A percentile compares a stretch with the other conserved stretches of the same genome.
Evolutionary conservation across 805 yeast species (phyloP).

Genomic region (Hyphopichia homilentoma): DNA sequence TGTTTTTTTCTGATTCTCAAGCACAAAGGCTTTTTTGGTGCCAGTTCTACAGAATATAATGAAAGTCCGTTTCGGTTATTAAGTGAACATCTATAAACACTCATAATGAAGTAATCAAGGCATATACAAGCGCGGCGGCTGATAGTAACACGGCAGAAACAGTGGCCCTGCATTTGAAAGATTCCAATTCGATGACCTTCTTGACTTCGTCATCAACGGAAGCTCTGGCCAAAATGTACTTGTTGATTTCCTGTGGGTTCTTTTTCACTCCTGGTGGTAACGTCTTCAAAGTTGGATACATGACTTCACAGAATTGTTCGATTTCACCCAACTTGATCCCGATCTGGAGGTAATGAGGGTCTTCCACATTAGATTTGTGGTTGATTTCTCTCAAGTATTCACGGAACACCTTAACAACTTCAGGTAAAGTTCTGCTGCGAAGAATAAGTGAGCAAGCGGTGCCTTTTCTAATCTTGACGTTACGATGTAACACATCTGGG

Average conservation of each 20-base stretch:
- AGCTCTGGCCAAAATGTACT: slow-evolving; percentile 34
- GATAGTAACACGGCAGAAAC: slow-evolving; percentile 3
- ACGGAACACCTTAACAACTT: slow-evolving; percentile 74
- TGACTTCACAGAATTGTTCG: slow-evolving; percentile 79
- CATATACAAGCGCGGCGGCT: background rate
- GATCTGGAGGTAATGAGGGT: slow-evolving; percentile 80
- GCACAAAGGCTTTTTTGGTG: too few relatives aligned
- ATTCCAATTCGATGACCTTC: slow-evolving; percentile 16
- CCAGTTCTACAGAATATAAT: too few relatives aligned
- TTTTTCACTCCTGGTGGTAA: slow-evolving; percentile 51
- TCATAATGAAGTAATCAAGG: background rate
- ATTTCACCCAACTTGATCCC: slow-evolving; percentile 85
- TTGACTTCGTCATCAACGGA: slow-evolving; percentile 34
- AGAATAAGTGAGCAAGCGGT: slow-evolving; percentile 75
- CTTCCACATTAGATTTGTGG: slow-evolving; percentile 71
- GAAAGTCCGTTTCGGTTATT: too few relatives aligned
- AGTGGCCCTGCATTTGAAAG: slow-evolving; percentile 7
- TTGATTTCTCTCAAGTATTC: slow-evolving; percentile 72
- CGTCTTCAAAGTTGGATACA: slow-evolving; percentile 56
- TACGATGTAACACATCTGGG: slow-evolving; percentile 60
- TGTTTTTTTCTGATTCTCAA: too few relatives aligned
- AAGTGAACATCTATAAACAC: too few relatives aligned
- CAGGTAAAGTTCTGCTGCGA: slow-evolving; percentile 67
- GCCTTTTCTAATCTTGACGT: slow-evolving; percentile 90
- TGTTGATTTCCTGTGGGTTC: slow-evolving; percentile 33